Conservation (phyloP, 768 basidiomycete genomes). For the Rhizopogon salebrosus region DNA sequence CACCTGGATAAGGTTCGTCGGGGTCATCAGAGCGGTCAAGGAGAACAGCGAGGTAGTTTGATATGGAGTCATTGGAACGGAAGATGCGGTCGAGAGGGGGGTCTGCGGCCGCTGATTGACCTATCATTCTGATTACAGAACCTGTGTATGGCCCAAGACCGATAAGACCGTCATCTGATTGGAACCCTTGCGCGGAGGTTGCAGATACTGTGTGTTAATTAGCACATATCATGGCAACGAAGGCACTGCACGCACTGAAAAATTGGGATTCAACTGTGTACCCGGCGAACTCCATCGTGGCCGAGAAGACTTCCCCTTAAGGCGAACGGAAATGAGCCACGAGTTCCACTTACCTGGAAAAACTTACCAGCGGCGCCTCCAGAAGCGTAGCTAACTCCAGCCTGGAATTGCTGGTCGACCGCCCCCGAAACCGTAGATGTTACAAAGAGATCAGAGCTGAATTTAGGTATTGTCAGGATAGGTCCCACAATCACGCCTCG, state of each 20-base stretch:
- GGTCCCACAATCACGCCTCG: constrained; percentile 20
- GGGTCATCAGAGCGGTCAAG: constrained; percentile 58
- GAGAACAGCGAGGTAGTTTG: constrained; percentile 59
- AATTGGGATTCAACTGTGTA: constrained; percentile 46
- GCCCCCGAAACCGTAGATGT: constrained; percentile 38
- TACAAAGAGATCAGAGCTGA: constrained; percentile 64
- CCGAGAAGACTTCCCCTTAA: constrained; percentile 25
- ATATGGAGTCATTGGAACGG: constrained; percentile 46
- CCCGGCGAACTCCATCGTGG: constrained; percentile 24
- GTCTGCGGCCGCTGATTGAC: constrained; percentile 37
- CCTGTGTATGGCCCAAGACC: constrained; percentile 63
- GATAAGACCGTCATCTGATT: constrained; percentile 31
- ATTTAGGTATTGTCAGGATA: constrained; percentile 31
- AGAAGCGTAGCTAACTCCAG: constrained; percentile 48
- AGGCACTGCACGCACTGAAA: constrained; percentile 8
- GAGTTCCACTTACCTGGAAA: not conserved
- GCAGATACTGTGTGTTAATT: constrained; percentile 18
- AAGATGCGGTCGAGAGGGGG: constrained; percentile 65
- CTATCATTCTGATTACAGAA: constrained; percentile 38
- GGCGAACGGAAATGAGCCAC: not conserved
- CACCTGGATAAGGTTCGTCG: constrained; percentile 46
- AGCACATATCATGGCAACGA: not conserved
- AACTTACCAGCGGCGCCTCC: constrained; percentile 44
- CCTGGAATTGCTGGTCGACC: constrained; percentile 31
- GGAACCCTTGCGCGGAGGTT: constrained; percentile 4